These are phyloP conservation scores for Rhodotorula diobovata DNA, from an alignment of 768 basidiomycete species.

Conservation along the genomic window DNA sequence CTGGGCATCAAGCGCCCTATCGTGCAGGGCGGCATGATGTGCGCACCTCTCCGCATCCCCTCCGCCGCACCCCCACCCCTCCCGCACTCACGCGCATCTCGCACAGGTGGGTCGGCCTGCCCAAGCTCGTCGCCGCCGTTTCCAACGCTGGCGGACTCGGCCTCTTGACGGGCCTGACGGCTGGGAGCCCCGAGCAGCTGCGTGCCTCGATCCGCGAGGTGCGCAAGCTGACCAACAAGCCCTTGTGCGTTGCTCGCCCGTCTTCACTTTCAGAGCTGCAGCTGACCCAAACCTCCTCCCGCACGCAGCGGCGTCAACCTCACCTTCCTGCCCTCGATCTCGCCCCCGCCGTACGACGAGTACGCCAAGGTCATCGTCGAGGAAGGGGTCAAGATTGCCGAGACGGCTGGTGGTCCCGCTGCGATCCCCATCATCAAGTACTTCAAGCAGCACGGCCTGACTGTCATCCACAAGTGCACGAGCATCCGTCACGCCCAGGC, in stretches of 20 bases:
- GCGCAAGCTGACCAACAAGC: constrained; percentile 56
- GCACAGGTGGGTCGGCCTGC: constrained; percentile 62
- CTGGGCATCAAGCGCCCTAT: constrained; percentile 54
- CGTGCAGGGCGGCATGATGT: constrained; percentile 77
- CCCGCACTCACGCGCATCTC: no score
- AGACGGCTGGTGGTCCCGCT: constrained; percentile 84
- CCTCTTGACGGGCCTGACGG: constrained; percentile 79
- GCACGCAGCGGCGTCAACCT: constrained; percentile 40
- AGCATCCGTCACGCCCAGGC: constrained; percentile 77
- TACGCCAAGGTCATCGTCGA: constrained; percentile 60
- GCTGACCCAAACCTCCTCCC: neutral
- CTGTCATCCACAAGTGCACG: constrained; percentile 84
- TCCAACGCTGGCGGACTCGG: constrained; percentile 82
- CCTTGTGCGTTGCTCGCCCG: constrained; percentile 67
- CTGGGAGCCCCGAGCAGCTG: constrained; percentile 76
- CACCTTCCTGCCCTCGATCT: constrained; percentile 74
- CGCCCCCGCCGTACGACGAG: constrained; percentile 82
- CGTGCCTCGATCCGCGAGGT: constrained; percentile 76
- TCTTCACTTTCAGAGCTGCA: no score
- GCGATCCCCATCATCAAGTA: constrained; percentile 56
- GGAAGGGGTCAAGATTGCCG: constrained; percentile 84
- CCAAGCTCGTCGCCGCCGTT: constrained; percentile 68
- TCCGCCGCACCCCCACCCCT: neutral
- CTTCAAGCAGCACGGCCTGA: constrained; percentile 63
- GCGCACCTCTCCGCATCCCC: constrained; percentile 50